These are phyloP conservation scores for Moricandia arvensis DNA, from an alignment of 345 rosid genomes.

Conservation along the genomic window DNA sequence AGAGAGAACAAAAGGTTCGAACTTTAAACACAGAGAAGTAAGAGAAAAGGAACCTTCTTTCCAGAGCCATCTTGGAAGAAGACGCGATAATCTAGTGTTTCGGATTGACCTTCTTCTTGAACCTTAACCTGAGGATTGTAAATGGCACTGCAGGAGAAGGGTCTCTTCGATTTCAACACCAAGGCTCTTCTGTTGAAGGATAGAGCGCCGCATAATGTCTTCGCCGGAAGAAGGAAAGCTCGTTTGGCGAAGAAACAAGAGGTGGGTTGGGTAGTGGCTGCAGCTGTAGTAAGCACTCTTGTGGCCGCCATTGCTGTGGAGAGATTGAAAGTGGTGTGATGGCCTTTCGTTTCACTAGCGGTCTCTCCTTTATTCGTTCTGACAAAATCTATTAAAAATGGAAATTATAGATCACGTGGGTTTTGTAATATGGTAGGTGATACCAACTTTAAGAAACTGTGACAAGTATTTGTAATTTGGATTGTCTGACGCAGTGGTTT, in stretches of 20 bases:
- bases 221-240: slow-evolving; percentile 34
- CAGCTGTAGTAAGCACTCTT: slow-evolving; percentile 49
- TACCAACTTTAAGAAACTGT: neutral
- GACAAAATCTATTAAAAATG: neutral
- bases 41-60: slow-evolving; percentile 51
- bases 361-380: neutral
- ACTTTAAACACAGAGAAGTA: neutral
- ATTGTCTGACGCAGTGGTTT: slow-evolving; percentile 40
- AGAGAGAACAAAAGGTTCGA: neutral
- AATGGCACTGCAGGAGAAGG: slow-evolving; percentile 56
- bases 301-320: slow-evolving; percentile 50
- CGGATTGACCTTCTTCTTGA: slow-evolving; percentile 73
- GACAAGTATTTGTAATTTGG: slow-evolving; percentile 62
- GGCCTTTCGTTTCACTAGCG: slow-evolving; percentile 20
- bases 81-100: slow-evolving; percentile 75
- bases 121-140: slow-evolving; percentile 58
- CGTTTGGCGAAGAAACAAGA: slow-evolving; percentile 48
- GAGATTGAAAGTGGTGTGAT: slow-evolving; percentile 16
- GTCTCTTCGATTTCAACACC: slow-evolving; percentile 46
- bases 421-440: slow-evolving; percentile 10
- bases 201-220: slow-evolving; percentile 26
- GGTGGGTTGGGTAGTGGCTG: slow-evolving; percentile 42
- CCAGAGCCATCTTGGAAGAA: slow-evolving; percentile 68
- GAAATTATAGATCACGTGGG: slow-evolving; percentile 14
- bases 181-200: slow-evolving; percentile 33